Evolutionary conservation across 1,284 basidiomycete genomes (phyloP).

Genomic region (Cronartium quercuum): DNA sequence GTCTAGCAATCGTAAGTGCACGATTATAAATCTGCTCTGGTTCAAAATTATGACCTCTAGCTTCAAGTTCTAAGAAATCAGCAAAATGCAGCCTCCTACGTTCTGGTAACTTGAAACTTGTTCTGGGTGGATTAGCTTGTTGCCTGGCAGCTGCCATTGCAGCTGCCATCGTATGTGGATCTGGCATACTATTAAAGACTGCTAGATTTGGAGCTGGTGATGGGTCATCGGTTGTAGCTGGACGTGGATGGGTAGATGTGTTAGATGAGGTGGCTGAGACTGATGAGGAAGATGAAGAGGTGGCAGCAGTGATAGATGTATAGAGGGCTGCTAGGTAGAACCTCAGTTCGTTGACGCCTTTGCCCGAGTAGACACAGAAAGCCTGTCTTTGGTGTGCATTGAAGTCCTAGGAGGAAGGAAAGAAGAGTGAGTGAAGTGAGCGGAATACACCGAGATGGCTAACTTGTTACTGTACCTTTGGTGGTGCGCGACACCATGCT

Average conservation of each 20-base stretch:
- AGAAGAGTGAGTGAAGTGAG: constrained; percentile 10
- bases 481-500: constrained; percentile 80
- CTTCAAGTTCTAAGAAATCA: not conserved
- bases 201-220: constrained; percentile 26
- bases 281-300: not conserved
- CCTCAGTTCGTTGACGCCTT: constrained; percentile 76
- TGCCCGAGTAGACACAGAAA: constrained; percentile 95
- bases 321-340: constrained; percentile 56
- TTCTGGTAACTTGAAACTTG: constrained; percentile 18
- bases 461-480: constrained; percentile 56
- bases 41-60: not conserved
- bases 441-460: not conserved
- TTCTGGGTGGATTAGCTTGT: constrained; percentile 32
- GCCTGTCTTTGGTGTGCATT: constrained; percentile 81
- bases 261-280: not conserved
- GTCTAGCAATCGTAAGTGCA: not conserved
- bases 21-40: not conserved
- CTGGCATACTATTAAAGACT: constrained; percentile 33
- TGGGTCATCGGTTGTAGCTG: constrained; percentile 1
- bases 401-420: constrained; percentile 63
- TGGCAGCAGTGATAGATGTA: constrained; percentile 14
- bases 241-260: not conserved
- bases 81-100: not conserved
- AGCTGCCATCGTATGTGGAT: constrained; percentile 28
- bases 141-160: constrained; percentile 30